Percentiles rank a stretch among this genome's conserved stretches.
Evolutionary conservation across 2,329 filamentous ascomycete species (phyloP).

Genomic region (Domatiomyces globalis): DNA sequence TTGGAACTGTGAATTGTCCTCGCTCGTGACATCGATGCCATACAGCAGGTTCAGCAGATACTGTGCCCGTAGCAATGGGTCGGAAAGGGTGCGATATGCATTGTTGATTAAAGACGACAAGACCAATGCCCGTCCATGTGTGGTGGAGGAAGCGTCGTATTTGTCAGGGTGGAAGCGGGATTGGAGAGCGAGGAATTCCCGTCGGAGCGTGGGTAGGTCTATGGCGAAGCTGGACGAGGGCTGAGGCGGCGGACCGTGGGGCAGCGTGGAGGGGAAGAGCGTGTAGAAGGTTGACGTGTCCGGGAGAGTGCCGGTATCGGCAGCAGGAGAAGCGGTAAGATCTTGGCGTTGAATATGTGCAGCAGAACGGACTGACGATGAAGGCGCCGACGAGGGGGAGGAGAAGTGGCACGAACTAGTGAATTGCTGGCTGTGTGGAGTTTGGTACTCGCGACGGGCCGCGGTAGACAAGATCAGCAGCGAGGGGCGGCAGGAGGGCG

Average conservation of each 20-base stretch:
- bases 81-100: conserved; percentile 71
- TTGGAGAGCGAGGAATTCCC: conserved; percentile 79
- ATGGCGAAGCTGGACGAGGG: conserved; percentile 63
- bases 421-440: not conserved
- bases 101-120: conserved; percentile 77
- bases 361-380: not conserved
- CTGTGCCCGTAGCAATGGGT: conserved; percentile 71
- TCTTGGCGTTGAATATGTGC: not conserved
- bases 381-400: not conserved
- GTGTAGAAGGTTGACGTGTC: conserved; percentile 54
- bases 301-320: conserved; percentile 1
- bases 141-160: conserved; percentile 30
- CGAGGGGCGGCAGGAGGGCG: not conserved
- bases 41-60: conserved; percentile 57
- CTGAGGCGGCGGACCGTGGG: conserved; percentile 51
- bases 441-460: not conserved
- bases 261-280: conserved; percentile 70
- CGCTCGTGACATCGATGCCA: conserved; percentile 57
- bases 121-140: conserved; percentile 54
- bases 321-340: not conserved
- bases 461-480: not conserved
- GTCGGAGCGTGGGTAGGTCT: conserved; percentile 53
- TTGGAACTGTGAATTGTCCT: conserved; percentile 60
- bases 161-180: conserved; percentile 34
- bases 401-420: not conserved